Conservation (phyloP, 73 alveolate species). For the Durusdinium trenchii region DNA sequence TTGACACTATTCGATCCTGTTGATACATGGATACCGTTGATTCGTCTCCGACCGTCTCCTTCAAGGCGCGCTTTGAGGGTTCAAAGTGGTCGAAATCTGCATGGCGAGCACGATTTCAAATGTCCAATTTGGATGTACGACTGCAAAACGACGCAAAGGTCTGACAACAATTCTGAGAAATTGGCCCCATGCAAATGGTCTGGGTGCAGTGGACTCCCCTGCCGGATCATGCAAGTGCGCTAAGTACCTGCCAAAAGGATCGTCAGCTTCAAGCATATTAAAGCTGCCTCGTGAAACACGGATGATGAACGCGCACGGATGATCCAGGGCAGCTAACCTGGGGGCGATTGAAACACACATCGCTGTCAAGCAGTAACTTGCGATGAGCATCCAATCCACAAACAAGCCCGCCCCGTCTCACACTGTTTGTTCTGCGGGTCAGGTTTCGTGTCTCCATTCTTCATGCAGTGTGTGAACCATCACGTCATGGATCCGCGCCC, state of each 20-base stretch:
- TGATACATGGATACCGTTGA: not conserved
- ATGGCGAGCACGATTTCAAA: not conserved
- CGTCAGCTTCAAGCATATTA: not conserved
- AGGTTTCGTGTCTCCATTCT: too few relatives aligned
- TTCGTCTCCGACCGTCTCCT: not conserved
- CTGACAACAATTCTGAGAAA: not conserved
- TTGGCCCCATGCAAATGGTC: slow-evolving; percentile 88
- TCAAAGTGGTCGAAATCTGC: slow-evolving; percentile 89
- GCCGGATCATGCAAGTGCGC: slow-evolving; percentile 90
- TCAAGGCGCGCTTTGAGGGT: slow-evolving; percentile 74
- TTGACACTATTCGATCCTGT: too few relatives aligned
- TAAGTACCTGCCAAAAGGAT: slow-evolving; percentile 17
- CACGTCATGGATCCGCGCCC: too few relatives aligned
- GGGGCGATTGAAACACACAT: not conserved
- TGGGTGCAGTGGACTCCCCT: slow-evolving; percentile 76
- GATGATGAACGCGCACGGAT: slow-evolving; percentile 43
- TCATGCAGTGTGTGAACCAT: too few relatives aligned
- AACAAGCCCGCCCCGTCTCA: too few relatives aligned
- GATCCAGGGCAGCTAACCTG: slow-evolving; percentile 80
- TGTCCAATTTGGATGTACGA: not conserved
- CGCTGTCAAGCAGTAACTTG: too few relatives aligned
- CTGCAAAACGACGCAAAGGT: not conserved
- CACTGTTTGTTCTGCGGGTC: too few relatives aligned
- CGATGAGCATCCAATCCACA: too few relatives aligned
- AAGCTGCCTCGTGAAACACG: not conserved